phyloP scores from a whole-genome alignment of 345 rosid species.

The Corchorus olitorius region DNA sequence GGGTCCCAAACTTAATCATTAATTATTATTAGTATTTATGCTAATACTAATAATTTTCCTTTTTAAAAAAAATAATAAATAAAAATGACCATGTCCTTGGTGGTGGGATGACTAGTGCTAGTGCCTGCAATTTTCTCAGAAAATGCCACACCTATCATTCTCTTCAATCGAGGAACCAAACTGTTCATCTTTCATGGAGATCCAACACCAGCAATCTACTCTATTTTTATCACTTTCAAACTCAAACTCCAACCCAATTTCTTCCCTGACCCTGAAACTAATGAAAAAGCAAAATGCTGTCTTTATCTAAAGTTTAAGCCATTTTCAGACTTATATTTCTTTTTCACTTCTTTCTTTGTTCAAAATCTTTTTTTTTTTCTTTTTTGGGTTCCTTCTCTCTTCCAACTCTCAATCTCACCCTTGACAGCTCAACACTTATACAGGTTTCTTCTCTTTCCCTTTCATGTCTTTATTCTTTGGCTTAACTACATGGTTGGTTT shows the following conservation, averaged over 20 bases:
- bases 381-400: slow-evolving; percentile 11
- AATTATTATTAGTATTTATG: slow-evolving; percentile 25
- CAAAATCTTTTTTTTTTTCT: background rate
- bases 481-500: slow-evolving; percentile 24
- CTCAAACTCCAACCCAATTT: slow-evolving; percentile 4
- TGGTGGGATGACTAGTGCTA: slow-evolving; percentile 24
- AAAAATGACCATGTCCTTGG: background rate
- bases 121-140: slow-evolving; percentile 44
- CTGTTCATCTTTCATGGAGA: slow-evolving; percentile 41
- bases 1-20: slow-evolving; percentile 30
- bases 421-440: slow-evolving; percentile 17
- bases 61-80: background rate
- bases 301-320: slow-evolving; percentile 17
- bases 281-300: slow-evolving; percentile 22
- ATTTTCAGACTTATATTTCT: slow-evolving; percentile 4
- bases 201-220: slow-evolving; percentile 28
- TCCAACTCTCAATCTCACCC: background rate
- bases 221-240: slow-evolving; percentile 18
- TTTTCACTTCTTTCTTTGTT: slow-evolving; percentile 28
- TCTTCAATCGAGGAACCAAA: slow-evolving; percentile 47
- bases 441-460: slow-evolving; percentile 29
- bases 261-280: slow-evolving; percentile 9
- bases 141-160: slow-evolving; percentile 47
- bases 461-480: slow-evolving; percentile 15
- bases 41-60: background rate